phyloP scores from a whole-genome alignment of 441 rosid genomes.

The Flueggea neowawraea region DNA sequence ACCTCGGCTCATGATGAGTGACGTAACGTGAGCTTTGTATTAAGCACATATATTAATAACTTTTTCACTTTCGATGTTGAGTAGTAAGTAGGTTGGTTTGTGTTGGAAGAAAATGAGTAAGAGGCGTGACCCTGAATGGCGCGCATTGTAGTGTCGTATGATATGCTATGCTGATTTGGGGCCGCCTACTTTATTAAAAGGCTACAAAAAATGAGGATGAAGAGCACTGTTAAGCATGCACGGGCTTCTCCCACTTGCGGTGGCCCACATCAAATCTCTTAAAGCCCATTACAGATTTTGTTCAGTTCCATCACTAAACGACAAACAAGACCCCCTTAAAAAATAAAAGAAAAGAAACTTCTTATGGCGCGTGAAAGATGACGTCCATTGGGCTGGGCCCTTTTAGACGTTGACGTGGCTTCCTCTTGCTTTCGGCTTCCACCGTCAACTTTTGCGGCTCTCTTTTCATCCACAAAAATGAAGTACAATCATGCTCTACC shows the following conservation, averaged over 20 bases:
- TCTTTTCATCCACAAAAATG: not conserved
- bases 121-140: no score
- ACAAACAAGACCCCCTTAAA: not conserved
- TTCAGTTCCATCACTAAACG: not conserved
- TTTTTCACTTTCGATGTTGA: not conserved
- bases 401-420: not conserved
- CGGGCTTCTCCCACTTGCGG: slow-evolving; percentile 21
- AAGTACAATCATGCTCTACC: no score
- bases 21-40: not conserved
- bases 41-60: not conserved
- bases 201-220: no score
- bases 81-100: not conserved
- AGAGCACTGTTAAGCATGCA: slow-evolving; percentile 23
- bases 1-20: slow-evolving; percentile 8
- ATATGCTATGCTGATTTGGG: not conserved
- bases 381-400: slow-evolving; percentile 9
- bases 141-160: no score
- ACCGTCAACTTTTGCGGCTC: slow-evolving; percentile 41
- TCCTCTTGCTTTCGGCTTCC: slow-evolving; percentile 22
- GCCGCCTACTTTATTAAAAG: not conserved
- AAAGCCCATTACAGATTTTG: not conserved
- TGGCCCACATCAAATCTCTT: slow-evolving; percentile 2
- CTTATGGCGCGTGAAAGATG: no score
- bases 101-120: not conserved
- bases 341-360: not conserved